A percentile compares a stretch with the other conserved stretches of the same genome.
Evolutionary conservation across 1,284 basidiomycete genomes (phyloP).

Genomic region (Coriolopsis trogii): DNA sequence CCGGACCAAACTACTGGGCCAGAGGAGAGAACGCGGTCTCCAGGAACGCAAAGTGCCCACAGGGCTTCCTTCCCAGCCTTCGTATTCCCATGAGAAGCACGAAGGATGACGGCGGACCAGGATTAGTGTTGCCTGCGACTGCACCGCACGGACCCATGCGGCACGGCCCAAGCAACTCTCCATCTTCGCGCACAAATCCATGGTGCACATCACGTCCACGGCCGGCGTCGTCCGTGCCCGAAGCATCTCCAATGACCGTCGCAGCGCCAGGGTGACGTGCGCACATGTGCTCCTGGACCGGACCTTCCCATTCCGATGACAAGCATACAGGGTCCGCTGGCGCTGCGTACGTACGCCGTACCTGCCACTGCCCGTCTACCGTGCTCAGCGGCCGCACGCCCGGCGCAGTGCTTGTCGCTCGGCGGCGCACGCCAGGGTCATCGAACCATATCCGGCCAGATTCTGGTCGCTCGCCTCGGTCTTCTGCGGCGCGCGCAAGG

Average conservation of each 20-base stretch:
- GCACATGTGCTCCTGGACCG: not conserved
- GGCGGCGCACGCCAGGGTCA: not conserved
- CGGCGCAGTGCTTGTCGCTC: not conserved
- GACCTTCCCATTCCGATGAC: constrained; percentile 6
- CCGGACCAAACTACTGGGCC: too few relatives aligned
- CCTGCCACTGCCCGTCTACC: too few relatives aligned
- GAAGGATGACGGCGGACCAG: constrained; percentile 6
- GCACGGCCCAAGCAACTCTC: not conserved
- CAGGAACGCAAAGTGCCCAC: too few relatives aligned
- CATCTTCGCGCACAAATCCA: not conserved
- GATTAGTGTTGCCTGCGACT: constrained; percentile 12
- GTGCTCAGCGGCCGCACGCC: too few relatives aligned
- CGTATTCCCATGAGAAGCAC: not conserved
- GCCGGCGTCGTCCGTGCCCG: not conserved
- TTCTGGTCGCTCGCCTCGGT: not conserved
- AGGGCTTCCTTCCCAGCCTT: too few relatives aligned
- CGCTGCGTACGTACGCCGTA: not conserved
- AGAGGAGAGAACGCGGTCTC: too few relatives aligned
- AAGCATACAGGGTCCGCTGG: constrained; percentile 4
- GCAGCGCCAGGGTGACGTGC: not conserved
- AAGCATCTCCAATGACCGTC: not conserved
- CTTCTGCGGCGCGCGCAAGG: constrained; percentile 1
- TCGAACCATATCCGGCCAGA: not conserved
- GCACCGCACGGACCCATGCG: constrained; percentile 6
- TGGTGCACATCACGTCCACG: not conserved